phyloP scores from a whole-genome alignment of 2,329 filamentous ascomycete species.

The Thielaviopsis euricoi region DNA sequence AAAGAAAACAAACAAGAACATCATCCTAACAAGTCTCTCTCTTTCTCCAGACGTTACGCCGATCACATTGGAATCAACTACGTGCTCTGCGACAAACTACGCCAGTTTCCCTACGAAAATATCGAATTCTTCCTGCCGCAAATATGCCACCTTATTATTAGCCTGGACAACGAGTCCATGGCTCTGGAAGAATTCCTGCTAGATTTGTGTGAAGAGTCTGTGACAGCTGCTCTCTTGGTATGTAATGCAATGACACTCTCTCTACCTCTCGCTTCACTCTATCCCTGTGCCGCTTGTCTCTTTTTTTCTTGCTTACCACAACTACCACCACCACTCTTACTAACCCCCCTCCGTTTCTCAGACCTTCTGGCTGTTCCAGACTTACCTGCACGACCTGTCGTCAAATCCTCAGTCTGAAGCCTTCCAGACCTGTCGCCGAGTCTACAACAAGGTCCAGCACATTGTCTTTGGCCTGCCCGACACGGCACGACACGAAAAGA shows the following conservation, averaged over 20 bases:
- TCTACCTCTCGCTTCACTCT: conserved; percentile 4
- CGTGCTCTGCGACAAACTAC: conserved; percentile 74
- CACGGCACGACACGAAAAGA: conserved; percentile 51
- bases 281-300: not conserved
- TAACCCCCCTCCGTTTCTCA: conserved; percentile 20
- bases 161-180: conserved; percentile 83
- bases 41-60: conserved; percentile 59
- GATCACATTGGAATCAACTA: conserved; percentile 84
- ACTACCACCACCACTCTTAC: not conserved
- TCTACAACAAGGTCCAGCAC: conserved; percentile 79
- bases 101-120: conserved; percentile 78
- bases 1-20: not conserved
- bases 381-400: conserved; percentile 67
- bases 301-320: not conserved
- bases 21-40: no score
- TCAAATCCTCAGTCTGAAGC: conserved; percentile 57
- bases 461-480: conserved; percentile 71
- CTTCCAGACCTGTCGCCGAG: conserved; percentile 66
- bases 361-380: conserved; percentile 87
- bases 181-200: conserved; percentile 75
- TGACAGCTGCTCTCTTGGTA: conserved; percentile 69
- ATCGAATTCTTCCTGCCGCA: conserved; percentile 86
- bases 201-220: conserved; percentile 74
- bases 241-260: conserved; percentile 19
- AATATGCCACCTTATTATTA: conserved; percentile 76